These are phyloP conservation scores for Penicillium waksmanii DNA, from an alignment of 495 filamentous ascomycete species.

Conservation along the genomic window DNA sequence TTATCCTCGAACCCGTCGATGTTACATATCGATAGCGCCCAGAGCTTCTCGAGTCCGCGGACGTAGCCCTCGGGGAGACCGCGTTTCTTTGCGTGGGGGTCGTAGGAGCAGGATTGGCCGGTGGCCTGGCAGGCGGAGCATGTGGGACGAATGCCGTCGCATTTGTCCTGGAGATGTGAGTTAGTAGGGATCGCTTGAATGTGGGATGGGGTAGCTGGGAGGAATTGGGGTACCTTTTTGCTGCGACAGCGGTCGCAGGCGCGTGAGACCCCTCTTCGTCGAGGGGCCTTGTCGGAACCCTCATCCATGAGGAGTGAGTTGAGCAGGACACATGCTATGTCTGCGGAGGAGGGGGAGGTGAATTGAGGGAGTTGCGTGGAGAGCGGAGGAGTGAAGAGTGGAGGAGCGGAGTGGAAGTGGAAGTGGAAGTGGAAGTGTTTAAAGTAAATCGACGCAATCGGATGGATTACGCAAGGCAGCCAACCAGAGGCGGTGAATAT, in stretches of 20 bases:
- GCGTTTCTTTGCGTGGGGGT: conserved; percentile 71
- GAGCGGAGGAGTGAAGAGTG: neutral
- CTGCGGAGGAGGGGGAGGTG: neutral
- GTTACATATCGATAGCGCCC: conserved; percentile 51
- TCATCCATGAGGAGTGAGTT: conserved; percentile 49
- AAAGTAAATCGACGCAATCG: neutral
- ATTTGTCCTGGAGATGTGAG: conserved; percentile 54
- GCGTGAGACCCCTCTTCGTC: conserved; percentile 67
- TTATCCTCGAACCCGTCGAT: conserved; percentile 54
- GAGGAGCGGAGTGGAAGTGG: neutral
- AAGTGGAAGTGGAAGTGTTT: neutral
- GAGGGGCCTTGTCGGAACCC: conserved; percentile 49
- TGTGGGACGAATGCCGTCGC: conserved; percentile 65
- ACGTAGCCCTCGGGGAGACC: conserved; percentile 57
- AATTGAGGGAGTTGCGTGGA: neutral
- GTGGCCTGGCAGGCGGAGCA: conserved; percentile 68
- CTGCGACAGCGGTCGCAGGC: conserved; percentile 74
- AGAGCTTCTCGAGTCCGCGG: conserved; percentile 49
- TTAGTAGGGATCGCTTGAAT: neutral
- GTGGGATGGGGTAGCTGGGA: neutral
- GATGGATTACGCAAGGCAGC: neutral
- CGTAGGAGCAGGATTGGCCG: conserved; percentile 66
- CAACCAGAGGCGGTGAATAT: neutral
- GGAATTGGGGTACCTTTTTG: conserved; percentile 47
- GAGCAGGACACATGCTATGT: conserved; percentile 29